A percentile compares a stretch with the other conserved stretches of the same genome.
These are phyloP conservation scores for Acanthamoeba lenticulata DNA, from an alignment of 208 protist genomes.

Conservation along the genomic window DNA sequence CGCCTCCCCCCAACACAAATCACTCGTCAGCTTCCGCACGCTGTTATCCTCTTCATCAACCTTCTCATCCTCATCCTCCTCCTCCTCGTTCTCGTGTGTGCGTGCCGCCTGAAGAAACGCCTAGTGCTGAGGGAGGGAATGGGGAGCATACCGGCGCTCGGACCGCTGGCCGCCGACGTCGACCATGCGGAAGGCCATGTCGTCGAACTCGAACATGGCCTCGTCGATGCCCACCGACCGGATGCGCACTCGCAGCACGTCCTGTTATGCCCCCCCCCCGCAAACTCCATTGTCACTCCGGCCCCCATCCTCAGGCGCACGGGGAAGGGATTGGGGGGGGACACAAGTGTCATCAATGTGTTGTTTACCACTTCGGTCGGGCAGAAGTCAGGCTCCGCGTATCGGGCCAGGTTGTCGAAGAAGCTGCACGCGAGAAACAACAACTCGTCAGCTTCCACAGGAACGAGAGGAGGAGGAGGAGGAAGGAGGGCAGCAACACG, in stretches of 20 bases:
- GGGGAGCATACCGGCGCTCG: slow-evolving; percentile 76
- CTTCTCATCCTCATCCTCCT: slow-evolving; percentile 92
- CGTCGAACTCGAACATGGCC: slow-evolving; percentile 84
- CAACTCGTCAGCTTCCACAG: too few relatives aligned
- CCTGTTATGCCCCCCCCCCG: slow-evolving; percentile 81
- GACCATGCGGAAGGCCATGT: slow-evolving; percentile 84
- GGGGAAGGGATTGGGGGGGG: not conserved
- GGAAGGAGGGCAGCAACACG: not conserved
- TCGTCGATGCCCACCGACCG: slow-evolving; percentile 92
- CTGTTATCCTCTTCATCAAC: not conserved
- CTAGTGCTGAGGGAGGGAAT: slow-evolving; percentile 84
- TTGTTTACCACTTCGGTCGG: slow-evolving; percentile 83
- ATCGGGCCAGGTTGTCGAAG: slow-evolving; percentile 85
- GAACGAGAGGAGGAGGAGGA: not conserved
- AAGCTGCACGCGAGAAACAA: slow-evolving; percentile 72
- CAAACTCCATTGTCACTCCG: not conserved
- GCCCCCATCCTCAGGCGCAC: not conserved
- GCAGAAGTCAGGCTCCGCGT: slow-evolving; percentile 79
- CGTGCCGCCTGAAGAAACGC: slow-evolving; percentile 81
- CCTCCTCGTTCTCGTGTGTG: slow-evolving; percentile 85
- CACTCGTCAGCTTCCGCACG: too few relatives aligned
- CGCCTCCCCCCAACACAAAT: too few relatives aligned
- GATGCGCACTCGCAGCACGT: slow-evolving; percentile 87
- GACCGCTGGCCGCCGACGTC: slow-evolving; percentile 90
- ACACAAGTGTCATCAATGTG: too few relatives aligned